These are phyloP conservation scores for Sonneratia caseolaris DNA, from an alignment of 345 rosid species.

Conservation along the genomic window DNA sequence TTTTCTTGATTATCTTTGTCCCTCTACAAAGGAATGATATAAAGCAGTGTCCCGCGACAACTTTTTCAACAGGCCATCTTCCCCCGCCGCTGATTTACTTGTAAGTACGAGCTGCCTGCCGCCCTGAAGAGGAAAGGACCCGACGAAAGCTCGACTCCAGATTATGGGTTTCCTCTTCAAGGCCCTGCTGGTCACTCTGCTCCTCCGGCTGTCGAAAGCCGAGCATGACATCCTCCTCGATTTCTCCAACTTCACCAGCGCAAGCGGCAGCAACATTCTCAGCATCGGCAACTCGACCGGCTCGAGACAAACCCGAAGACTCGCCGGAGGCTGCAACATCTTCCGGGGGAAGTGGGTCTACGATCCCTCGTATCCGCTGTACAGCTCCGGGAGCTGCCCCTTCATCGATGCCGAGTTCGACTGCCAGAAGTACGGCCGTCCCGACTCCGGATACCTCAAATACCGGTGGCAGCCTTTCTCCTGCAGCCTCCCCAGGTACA, in stretches of 20 bases:
- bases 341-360: conserved; percentile 54
- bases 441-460: conserved; percentile 36
- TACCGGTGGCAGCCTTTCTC: conserved; percentile 61
- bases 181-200: conserved; percentile 12
- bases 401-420: conserved; percentile 48
- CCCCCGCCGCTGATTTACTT: not conserved
- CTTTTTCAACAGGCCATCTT: not conserved
- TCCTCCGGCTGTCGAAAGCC: conserved; percentile 12
- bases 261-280: not conserved
- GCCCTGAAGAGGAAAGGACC: not conserved
- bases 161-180: conserved; percentile 23
- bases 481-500: conserved; percentile 46
- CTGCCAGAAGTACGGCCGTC: conserved; percentile 49
- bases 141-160: conserved; percentile 3
- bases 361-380: conserved; percentile 43
- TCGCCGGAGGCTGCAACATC: conserved; percentile 19
- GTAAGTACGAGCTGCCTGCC: not conserved
- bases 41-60: not conserved
- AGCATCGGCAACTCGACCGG: not conserved
- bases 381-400: conserved; percentile 37
- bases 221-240: not conserved
- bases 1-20: too few relatives aligned
- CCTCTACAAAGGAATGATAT: not conserved
- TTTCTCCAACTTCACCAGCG: not conserved
- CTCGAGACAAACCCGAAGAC: not conserved